phyloP scores from a whole-genome alignment of 495 filamentous ascomycete genomes.

The Aspergillus coremiiformis region DNA sequence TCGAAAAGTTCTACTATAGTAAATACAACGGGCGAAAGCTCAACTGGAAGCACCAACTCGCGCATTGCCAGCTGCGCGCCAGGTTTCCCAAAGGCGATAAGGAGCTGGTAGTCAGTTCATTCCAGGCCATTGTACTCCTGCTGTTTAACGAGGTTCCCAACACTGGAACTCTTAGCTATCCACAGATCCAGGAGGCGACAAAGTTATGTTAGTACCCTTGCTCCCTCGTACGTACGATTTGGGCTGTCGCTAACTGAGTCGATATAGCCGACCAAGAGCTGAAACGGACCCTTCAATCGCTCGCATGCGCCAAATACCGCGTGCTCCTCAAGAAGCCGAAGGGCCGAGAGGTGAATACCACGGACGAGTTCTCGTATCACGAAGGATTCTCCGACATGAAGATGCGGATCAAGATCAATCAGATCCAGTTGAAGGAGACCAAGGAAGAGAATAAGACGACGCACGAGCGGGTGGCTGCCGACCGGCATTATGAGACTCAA shows the following conservation, averaged over 20 bases:
- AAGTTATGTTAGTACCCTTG: slow-evolving; percentile 50
- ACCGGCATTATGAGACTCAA: slow-evolving; percentile 92
- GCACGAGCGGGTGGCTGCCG: slow-evolving; percentile 78
- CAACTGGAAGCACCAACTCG: slow-evolving; percentile 85
- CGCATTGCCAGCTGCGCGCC: slow-evolving; percentile 77
- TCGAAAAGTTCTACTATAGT: slow-evolving; percentile 70
- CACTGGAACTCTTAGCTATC: slow-evolving; percentile 54
- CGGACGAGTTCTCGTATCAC: slow-evolving; percentile 80
- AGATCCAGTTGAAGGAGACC: slow-evolving; percentile 94
- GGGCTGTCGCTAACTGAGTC: slow-evolving; percentile 16
- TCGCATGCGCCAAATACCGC: slow-evolving; percentile 82
- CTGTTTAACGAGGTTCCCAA: slow-evolving; percentile 73
- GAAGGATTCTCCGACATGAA: slow-evolving; percentile 67
- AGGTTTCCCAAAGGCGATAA: slow-evolving; percentile 70
- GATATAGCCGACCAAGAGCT: slow-evolving; percentile 62
- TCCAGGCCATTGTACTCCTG: slow-evolving; percentile 85
- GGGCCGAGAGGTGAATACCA: slow-evolving; percentile 66
- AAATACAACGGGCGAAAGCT: slow-evolving; percentile 85
- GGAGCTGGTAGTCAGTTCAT: slow-evolving; percentile 78
- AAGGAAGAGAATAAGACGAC: slow-evolving; percentile 86
- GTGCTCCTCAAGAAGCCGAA: slow-evolving; percentile 84
- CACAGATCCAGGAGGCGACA: slow-evolving; percentile 60
- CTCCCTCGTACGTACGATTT: background rate
- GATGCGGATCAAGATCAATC: slow-evolving; percentile 95
- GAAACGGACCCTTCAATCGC: slow-evolving; percentile 82